Percentiles rank a stretch among this genome's conserved stretches.
Evolutionary conservation across 768 basidiomycete genomes (phyloP).

Genomic region (Rhizopogon rudus): DNA sequence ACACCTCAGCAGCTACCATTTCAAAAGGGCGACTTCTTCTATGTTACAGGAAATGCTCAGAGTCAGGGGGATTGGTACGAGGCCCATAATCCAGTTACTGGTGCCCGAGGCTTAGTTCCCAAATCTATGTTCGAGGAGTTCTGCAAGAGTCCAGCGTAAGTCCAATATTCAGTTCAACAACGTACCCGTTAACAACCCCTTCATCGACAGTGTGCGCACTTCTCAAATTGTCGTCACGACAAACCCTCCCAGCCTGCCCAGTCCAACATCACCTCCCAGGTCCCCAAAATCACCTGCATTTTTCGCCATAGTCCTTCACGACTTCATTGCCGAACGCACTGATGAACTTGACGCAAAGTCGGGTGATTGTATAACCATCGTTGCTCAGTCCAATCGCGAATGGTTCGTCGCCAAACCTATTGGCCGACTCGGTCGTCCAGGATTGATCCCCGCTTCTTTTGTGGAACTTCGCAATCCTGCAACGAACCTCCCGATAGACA

Average conservation of each 20-base stretch:
- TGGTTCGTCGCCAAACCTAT: slow-evolving; percentile 99
- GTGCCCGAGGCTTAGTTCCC: slow-evolving; percentile 89
- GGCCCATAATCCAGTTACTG: slow-evolving; percentile 90
- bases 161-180: slow-evolving; percentile 11
- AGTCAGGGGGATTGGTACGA: slow-evolving; percentile 72
- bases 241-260: slow-evolving; percentile 17
- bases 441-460: slow-evolving; percentile 94
- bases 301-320: slow-evolving; percentile 94
- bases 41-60: slow-evolving; percentile 78
- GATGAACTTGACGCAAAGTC: slow-evolving; percentile 95
- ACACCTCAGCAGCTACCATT: slow-evolving; percentile 87
- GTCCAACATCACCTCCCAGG: slow-evolving; percentile 28
- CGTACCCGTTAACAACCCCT: not conserved
- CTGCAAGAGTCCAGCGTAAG: slow-evolving; percentile 65
- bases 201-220: slow-evolving; percentile 31
- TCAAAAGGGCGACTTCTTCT: slow-evolving; percentile 94
- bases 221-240: slow-evolving; percentile 27
- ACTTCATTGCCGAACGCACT: slow-evolving; percentile 91
- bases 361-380: slow-evolving; percentile 93
- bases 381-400: slow-evolving; percentile 99
- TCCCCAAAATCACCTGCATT: slow-evolving; percentile 55
- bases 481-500: slow-evolving; percentile 73
- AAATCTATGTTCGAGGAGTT: slow-evolving; percentile 88
- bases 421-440: slow-evolving; percentile 89
- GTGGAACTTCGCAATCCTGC: slow-evolving; percentile 94